Percentiles rank a stretch among this genome's conserved stretches.
Evolutionary conservation across 805 yeast genomes (phyloP).

Genomic region (Metschnikowia hibisci): DNA sequence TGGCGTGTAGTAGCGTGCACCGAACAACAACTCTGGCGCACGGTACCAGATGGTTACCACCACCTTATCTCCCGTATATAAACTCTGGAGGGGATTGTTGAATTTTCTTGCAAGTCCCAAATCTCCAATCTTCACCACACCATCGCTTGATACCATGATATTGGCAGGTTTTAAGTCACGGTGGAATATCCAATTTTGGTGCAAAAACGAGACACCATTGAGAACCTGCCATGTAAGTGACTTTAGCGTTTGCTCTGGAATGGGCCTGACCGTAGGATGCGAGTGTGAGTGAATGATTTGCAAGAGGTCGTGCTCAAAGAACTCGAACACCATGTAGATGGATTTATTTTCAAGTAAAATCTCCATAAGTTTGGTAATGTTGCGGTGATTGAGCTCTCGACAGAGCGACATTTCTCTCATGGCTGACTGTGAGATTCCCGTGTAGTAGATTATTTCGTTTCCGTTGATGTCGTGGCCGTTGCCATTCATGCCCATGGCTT

Average conservation of each 20-base stretch:
- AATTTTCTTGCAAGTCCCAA: slow-evolving; percentile 87
- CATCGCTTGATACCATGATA: slow-evolving; percentile 88
- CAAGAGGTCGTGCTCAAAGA: slow-evolving; percentile 90
- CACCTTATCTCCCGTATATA: slow-evolving; percentile 90
- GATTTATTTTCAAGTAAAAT: slow-evolving; percentile 82
- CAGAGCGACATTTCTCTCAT: slow-evolving; percentile 95
- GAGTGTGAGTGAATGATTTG: slow-evolving; percentile 94
- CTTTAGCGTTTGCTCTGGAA: slow-evolving; percentile 75
- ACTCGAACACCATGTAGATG: slow-evolving; percentile 93
- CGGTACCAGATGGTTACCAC: slow-evolving; percentile 97
- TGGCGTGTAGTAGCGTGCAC: slow-evolving; percentile 89
- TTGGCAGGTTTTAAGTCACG: slow-evolving; percentile 97
- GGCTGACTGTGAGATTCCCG: slow-evolving; percentile 95
- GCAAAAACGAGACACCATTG: slow-evolving; percentile 86
- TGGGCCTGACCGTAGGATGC: slow-evolving; percentile 76
- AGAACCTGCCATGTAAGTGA: slow-evolving; percentile 89
- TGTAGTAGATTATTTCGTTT: slow-evolving; percentile 82
- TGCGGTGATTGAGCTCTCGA: slow-evolving; percentile 76
- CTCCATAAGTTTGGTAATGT: slow-evolving; percentile 76
- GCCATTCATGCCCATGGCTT: slow-evolving; percentile 18
- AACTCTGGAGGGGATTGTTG: slow-evolving; percentile 78
- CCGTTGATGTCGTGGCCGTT: slow-evolving; percentile 52
- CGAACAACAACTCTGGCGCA: slow-evolving; percentile 87
- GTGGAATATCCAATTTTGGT: slow-evolving; percentile 94
- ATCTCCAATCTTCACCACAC: slow-evolving; percentile 94